Evolutionary conservation across 495 filamentous ascomycete species (phyloP).

Genomic region (Copromyces sp.): DNA sequence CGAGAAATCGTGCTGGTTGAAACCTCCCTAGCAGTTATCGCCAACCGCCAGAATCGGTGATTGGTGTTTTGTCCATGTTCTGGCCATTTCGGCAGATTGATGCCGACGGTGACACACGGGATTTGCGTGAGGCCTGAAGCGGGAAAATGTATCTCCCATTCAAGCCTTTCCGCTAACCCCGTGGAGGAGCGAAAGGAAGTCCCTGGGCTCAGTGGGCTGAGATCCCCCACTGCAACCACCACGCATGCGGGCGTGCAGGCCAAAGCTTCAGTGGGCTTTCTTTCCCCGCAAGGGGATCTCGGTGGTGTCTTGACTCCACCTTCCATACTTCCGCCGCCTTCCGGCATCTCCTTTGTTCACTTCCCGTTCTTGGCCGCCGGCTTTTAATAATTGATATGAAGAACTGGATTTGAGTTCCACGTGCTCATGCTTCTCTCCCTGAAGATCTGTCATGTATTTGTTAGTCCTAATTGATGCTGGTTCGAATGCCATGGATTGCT

Average conservation of each 20-base stretch:
- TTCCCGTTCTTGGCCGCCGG: neutral
- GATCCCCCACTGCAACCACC: neutral
- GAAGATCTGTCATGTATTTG: neutral
- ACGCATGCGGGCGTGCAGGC: neutral
- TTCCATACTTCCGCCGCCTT: neutral
- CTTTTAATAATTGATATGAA: neutral
- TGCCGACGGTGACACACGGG: neutral
- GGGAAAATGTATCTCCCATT: neutral
- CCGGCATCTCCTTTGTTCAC: neutral
- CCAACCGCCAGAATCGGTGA: neutral
- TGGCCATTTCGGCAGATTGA: neutral
- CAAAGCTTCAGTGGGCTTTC: neutral
- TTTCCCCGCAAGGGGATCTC: neutral
- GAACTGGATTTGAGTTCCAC: neutral
- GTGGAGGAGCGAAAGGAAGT: neutral
- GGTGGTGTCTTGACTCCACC: neutral
- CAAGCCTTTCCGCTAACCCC: neutral
- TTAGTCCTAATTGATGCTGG: neutral
- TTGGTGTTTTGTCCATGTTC: neutral
- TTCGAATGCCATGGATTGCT: neutral
- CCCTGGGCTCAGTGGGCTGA: neutral
- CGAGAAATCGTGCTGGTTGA: neutral
- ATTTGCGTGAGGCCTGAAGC: neutral
- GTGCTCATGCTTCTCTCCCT: neutral
- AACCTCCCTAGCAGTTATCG: neutral